Evolutionary conservation across 495 filamentous ascomycete species (phyloP), one percentile per base, ranked within the genome.

Genomic region (Xylaria curta): DNA sequence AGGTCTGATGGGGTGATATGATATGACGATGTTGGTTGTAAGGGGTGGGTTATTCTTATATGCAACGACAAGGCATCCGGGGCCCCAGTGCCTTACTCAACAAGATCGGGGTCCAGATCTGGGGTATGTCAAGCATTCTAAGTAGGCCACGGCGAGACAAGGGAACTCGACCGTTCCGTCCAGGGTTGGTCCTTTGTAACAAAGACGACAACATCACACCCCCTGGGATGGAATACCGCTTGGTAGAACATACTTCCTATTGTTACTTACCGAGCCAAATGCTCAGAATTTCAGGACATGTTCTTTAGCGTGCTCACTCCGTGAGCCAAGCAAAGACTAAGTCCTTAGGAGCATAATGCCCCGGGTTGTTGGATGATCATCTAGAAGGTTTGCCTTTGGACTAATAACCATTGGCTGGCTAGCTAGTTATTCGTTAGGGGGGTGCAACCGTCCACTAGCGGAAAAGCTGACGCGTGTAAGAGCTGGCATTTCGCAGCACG

Each of bases 231-330:
- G 44, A 47, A 66, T 66, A 67, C 33, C 44, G 42, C 33, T 54
- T 53, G 64, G 49, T 54, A 53, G 64, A 67, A 67, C 36, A 26
- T 53, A 67, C 21, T 67, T 67, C 49, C 64, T 36, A 42, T n/a
- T 17, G 15, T 12, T 6, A 21, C 38, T 13, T 28, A 66, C 26
- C 5, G 46, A 24, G 61, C 2, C 46, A 33, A 33, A 24, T 47
- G 24, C 47, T 47, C 42, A 66, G 4, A 38, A 1, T 31, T 66
- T 53, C 6, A 47, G 8, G 9, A 6, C 26, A 49, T 24, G 17
- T 38, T 28, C 24, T 24, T 47, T 66, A 51, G 42, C 63, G 46
- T 49, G 9, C 63, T 66, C 17, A 66, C 44, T 31, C 53, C 44
- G 10, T 0, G 28, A 62, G 26, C 63, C 21, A 26, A 51, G 46